Evolutionary conservation across 1,284 basidiomycete species (phyloP), one percentile per base, ranked within the genome.

Genomic region (Meira miltonrushii): DNA sequence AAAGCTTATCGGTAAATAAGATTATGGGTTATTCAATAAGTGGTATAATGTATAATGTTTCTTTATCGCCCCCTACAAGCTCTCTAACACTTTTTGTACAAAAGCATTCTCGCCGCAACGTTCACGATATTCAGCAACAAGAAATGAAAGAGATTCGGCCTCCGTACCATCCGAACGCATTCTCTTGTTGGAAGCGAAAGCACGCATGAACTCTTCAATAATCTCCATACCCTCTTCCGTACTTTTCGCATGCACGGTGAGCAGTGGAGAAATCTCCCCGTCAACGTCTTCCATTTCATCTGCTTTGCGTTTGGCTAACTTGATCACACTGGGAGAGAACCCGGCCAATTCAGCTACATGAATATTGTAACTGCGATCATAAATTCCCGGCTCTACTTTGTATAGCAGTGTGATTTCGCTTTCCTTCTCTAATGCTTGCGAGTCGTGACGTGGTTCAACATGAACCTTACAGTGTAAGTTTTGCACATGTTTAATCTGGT

Each of bases 321-420:
- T 90, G 62, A 97, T 86, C 3, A 98, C 93, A 63, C 86, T 87
- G 58, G 93, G 89, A 0, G 94, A 80, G 58, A 99, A 98, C 75
- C 94, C 91, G 10, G 95, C 94, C 39, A 98, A 82, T 76, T 94
- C 86, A 0, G 95, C 95, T 19, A 99, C 95, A 69, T 98, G 93
- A 48, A 99, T 98, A 80, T 94, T 95, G 73, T 97, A 96, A 75
- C 90, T 93, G 79, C 97, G 94, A 75, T 98, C 94, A 62, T 90
- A 78, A 40, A 79, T 68, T n/a, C 79, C 79, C 57, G 65, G 66
- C 74, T 92, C 87, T 17, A 98, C 93, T 79, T 94, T 92, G 81
- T 98, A 98, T 49, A 98, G 81, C 60, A 98, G 81, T 0, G 92
- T 95, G 59, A 79, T 77, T 49, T 75, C 68, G 52, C 74, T 83